These are phyloP conservation scores for Mortierella sp. DNA, from an alignment of 371 early-diverging fungal species.

Conservation along the genomic window DNA sequence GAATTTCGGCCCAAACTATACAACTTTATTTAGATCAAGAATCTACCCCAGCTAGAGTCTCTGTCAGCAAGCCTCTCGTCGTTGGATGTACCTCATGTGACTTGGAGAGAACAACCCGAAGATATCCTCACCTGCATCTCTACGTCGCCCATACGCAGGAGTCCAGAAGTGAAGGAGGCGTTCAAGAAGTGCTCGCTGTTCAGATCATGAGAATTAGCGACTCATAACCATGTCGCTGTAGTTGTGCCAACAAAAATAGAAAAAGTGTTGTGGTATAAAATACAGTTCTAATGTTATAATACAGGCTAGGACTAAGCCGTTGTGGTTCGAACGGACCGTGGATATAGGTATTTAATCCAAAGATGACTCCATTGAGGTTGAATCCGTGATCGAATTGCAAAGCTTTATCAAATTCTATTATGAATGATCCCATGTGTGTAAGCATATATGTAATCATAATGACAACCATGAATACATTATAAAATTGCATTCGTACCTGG, in stretches of 20 bases:
- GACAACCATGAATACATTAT: not conserved
- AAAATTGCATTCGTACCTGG: slow-evolving; percentile 23
- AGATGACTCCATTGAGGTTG: not conserved
- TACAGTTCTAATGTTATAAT: not conserved
- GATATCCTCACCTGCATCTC: slow-evolving; percentile 87
- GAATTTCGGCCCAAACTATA: not conserved
- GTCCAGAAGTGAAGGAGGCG: slow-evolving; percentile 67
- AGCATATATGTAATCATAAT: not conserved
- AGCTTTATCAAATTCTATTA: slow-evolving; percentile 31
- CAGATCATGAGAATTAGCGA: slow-evolving; percentile 9
- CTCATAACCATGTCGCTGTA: not conserved
- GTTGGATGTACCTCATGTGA: slow-evolving; percentile 69
- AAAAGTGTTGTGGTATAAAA: not conserved
- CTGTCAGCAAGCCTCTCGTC: slow-evolving; percentile 68
- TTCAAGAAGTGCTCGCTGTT: slow-evolving; percentile 71
- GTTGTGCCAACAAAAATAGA: not conserved
- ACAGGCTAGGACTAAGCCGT: not conserved
- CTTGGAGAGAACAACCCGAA: slow-evolving; percentile 91
- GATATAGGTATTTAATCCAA: not conserved
- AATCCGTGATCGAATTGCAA: slow-evolving; percentile 30
- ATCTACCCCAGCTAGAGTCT: slow-evolving; percentile 71
- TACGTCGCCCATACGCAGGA: slow-evolving; percentile 77
- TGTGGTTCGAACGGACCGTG: not conserved
- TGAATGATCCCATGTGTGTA: not conserved
- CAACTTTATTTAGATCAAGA: slow-evolving; percentile 69